Evolutionary conservation across 805 yeast species (phyloP), one percentile per base, ranked within the genome.

Genomic region (Yarrowia sp.): DNA sequence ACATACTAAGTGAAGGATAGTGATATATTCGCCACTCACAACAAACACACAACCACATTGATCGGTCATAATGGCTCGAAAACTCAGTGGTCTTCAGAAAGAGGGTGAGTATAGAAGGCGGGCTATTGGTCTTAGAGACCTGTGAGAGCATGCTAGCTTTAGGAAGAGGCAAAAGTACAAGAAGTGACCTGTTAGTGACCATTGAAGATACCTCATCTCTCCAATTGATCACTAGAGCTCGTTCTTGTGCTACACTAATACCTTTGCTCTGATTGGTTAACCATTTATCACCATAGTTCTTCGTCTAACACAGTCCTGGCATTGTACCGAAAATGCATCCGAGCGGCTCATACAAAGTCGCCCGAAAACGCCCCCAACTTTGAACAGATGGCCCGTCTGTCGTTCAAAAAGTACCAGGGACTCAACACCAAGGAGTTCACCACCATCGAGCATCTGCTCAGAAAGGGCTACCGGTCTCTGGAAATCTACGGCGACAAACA

Each of bases 361-460:
- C 71, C 42, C 3, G 82, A 81, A n/a, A 83, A 80, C 65, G 84
- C 81, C 69, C 74, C 69, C 2, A 81, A 82, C 70, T 86, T 86
- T 71, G 70, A 79, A 3, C 71, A 71, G 50, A 89, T 81, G 74
- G 77, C 86, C 3, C 83, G 88, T 65, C 72, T 72, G n/a, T 94
- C 91, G 75, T 94, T 93, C 76, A 79, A 75, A 15, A 86, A 86
- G 72, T 81, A 87, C 75, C 79, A 81, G 63, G 66, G 68, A 16
- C 78, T 93, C 11, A 86, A 89, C 45, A 88, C 89, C 76, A 89
- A 90, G 73, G 97, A 91, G 72, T 93, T 93, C 76, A 83, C 89
- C 53, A 89, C 97, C 0, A 87, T 93, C 53, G 98, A 93, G 76
- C 92, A 93, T 78, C 81, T 94, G 46, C 77, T 93, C 49, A 82